These are phyloP conservation scores for Phytophthora rubi DNA, from an alignment of 352 stramenopile genomes.

Conservation along the genomic window DNA sequence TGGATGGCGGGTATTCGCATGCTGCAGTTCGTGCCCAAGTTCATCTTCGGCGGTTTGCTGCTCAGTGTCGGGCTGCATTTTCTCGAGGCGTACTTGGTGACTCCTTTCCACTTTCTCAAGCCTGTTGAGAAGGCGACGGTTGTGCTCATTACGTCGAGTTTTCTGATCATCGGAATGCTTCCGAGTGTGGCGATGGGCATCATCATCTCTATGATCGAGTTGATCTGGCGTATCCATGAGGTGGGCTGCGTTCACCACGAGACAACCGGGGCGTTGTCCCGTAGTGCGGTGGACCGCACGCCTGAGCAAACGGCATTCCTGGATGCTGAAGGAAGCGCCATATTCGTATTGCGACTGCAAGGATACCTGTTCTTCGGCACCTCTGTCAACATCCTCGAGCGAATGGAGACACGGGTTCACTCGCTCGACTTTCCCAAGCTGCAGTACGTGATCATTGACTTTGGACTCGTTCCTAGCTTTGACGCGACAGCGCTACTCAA, in stretches of 20 bases:
- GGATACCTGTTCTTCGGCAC: conserved; percentile 87
- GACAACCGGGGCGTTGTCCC: conserved; percentile 64
- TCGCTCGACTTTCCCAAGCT: conserved; percentile 65
- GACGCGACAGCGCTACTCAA: conserved; percentile 81
- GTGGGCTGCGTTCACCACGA: conserved; percentile 83
- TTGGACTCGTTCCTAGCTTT: conserved; percentile 79
- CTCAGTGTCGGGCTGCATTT: conserved; percentile 83
- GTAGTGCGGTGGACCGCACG: conserved; percentile 74
- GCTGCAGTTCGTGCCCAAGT: conserved; percentile 83
- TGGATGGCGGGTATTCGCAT: conserved; percentile 72
- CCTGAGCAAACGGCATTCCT: conserved; percentile 64
- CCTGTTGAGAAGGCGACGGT: conserved; percentile 68
- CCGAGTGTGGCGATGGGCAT: conserved; percentile 73
- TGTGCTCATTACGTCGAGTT: conserved; percentile 70
- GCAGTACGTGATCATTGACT: conserved; percentile 77
- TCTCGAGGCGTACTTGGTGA: conserved; percentile 77
- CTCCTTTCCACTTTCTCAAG: conserved; percentile 79
- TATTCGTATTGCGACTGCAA: conserved; percentile 79
- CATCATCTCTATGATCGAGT: conserved; percentile 81
- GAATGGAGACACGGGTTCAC: conserved; percentile 75
- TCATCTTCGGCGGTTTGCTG: conserved; percentile 81
- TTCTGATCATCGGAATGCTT: conserved; percentile 79
- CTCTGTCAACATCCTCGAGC: conserved; percentile 77
- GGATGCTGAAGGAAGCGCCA: conserved; percentile 56
- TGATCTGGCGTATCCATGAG: conserved; percentile 81